phyloP scores from a whole-genome alignment of 2,329 filamentous ascomycete genomes.

The Alternaria metachromatica region DNA sequence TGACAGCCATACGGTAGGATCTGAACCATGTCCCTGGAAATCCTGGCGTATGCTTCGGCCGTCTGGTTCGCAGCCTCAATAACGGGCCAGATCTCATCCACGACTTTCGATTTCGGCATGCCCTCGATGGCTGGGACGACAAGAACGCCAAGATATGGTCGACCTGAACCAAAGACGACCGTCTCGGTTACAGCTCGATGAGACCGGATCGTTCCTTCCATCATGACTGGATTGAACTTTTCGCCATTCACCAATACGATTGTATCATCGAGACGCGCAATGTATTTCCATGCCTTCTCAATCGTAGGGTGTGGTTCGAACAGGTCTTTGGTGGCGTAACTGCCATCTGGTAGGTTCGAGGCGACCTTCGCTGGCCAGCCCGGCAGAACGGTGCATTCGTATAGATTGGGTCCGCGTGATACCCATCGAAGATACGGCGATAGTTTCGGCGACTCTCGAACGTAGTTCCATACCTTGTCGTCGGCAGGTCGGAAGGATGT shows the following conservation, averaged over 20 bases:
- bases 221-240: slow-evolving; percentile 56
- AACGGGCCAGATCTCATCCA: slow-evolving; percentile 58
- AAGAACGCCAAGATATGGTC: slow-evolving; percentile 60
- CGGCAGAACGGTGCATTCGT: slow-evolving; percentile 46
- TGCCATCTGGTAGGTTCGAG: slow-evolving; percentile 26
- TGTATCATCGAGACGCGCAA: slow-evolving; percentile 55
- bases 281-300: slow-evolving; percentile 55
- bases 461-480: slow-evolving; percentile 68
- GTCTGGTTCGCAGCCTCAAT: slow-evolving; percentile 59
- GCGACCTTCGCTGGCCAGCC: slow-evolving; percentile 47
- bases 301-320: slow-evolving; percentile 55
- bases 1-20: slow-evolving; percentile 55
- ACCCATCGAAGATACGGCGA: slow-evolving; percentile 53
- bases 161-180: slow-evolving; percentile 63
- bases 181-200: slow-evolving; percentile 62
- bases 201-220: slow-evolving; percentile 63
- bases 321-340: slow-evolving; percentile 49
- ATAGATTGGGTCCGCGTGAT: slow-evolving; percentile 49
- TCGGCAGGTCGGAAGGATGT: slow-evolving; percentile 61
- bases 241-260: slow-evolving; percentile 58
- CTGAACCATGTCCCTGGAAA: slow-evolving; percentile 61
- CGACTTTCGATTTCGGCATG: neutral
- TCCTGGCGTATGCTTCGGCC: slow-evolving; percentile 60
- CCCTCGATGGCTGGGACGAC: slow-evolving; percentile 53
- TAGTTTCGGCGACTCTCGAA: slow-evolving; percentile 53